Base-by-base conservation (phyloP, 306 rosid species). In the Rosa lucieae region DNA sequence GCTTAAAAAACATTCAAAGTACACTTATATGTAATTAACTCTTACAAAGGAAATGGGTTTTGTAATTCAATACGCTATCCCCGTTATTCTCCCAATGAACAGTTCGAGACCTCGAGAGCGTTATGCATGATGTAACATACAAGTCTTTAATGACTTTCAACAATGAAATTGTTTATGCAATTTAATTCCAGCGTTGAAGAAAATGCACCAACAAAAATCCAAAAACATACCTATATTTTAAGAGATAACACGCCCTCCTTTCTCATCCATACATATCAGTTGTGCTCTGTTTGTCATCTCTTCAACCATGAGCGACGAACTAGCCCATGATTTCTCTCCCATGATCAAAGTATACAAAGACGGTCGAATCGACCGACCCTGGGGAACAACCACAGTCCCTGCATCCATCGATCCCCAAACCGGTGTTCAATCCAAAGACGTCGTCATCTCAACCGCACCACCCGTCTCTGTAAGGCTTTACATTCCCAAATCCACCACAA, bases 371-470 rank as follows among this genome's bases (percentile, higher is more conserved):
- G 86, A 92, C 21, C 84, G 94, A 17, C 23, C 87, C 21, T 4
- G 48, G 8, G 89, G 89, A 65, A 56, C 81, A 9, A 82, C 78
- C 37, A 87, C 71, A 29, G 47, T 81, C 43, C 89, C 91, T 1
- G 26, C 93, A 21, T 88, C 88, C 46, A 49, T 73, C 39, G 87
- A 90, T 52, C 46, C 74, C 8, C 2, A 4, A 7, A 86, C 93
- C 37, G 78, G 78, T 23, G 92, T 90, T 18, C 52, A 80, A 35
- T 90, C 97, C 77, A 87, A 83, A 81, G 95, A 92, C 77, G 74
- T 86, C 72, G 80, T 80, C 4, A 44, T 90, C 85, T 82, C 89
- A 48, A 4, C 84, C 10, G 20, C 72, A n/a, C 81, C 95, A 35
- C 75, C 83, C 35, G 8, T 87, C 8, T 76, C 89, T 20, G 84